Base-by-base conservation (phyloP, 352 stramenopile genomes). In the Globisporangium emineosum region DNA sequence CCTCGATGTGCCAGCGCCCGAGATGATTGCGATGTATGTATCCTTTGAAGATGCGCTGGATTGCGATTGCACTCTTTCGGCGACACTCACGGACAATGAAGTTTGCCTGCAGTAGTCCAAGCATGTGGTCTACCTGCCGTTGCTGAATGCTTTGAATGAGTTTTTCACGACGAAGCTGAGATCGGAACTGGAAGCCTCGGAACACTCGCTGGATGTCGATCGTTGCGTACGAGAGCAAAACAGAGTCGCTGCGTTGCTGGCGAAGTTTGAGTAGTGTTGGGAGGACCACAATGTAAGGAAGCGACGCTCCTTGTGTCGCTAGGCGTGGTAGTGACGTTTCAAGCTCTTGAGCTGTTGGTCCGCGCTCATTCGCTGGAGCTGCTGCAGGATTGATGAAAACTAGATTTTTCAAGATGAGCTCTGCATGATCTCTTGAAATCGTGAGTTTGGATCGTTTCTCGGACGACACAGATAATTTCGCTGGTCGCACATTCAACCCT, bases 21-120 rank as follows among this genome's bases (percentile, higher is more conserved):
- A 89, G 6, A 9, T 67, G 62, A 12, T 67, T 64, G 37, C 83
- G 75, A 6, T 73, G 64, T 9, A 67, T 58, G 40, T 73, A 79
- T 6, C 83, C 83, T 54, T 79, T 81, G 60, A 75, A 84, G n/a
- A 84, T 79, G 1, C 78, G 75, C 47, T 91, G 83, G 52, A 91
- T 89, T 1, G 66, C 61, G 29, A 70, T 70, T 9, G 77, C 77
- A 42, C 70, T 82, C 12, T 65, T 63, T n/a, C 76, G 77, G 8
- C 83, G 71, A 19, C 64, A 64, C 33, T 90, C 80, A 52, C 83
- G 78, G 21, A 73, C 4, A 33, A 73, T 21, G 47, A 70, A 73
- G 25, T 75, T 79, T 4, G 32, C 25, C 9, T 77, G 68, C 8
- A 81, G 58, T 8, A 64, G 64, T 0, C 51, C 64, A 12, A 80